Evolutionary conservation across 1,284 basidiomycete genomes (phyloP), one percentile per base, ranked within the genome.

Genomic region (Ustilago tritici): DNA sequence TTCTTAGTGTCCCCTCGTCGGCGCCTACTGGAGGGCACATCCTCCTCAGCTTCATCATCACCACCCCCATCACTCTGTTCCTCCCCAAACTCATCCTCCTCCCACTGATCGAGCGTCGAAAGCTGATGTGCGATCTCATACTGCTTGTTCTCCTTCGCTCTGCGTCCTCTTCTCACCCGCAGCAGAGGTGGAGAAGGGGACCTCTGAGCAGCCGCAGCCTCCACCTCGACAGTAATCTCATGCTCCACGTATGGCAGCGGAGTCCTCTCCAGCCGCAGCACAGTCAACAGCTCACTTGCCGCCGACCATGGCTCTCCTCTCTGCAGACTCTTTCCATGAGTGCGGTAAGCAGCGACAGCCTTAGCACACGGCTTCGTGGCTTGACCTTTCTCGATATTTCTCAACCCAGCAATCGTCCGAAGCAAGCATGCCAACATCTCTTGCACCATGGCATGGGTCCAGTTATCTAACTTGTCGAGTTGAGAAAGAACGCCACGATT

Each of bases 381-480:
- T 34, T 74, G 67, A 7, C 76, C 76, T 38, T 70, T 76, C n/a
- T 78, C 77, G 69, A 81, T 71, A 56, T 75, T 65, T 53, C n/a
- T 46, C 23, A 81, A 54, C 3, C 73, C 80, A 11, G 80, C 75
- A 32, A 78, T 54, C 56, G 77, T 73, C 54, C 71, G 70, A 55
- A 78, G 61, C 14, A 78, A 47, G 36, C 66, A 74, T 31, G 72
- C 75, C 23, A 82, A 66, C 63, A 82, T 74, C 17, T 70, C 74
- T 19, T 80, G 81, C 12, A 62, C 59, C 69, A 72, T 67, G 34
- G 57, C 19, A 56, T 81, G 74, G 4, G 78, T 72, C 81, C 81
- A 82, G 28, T 53, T 46, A n/a, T 82, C 81, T 32, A 82, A 79
- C 35, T 55, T 66, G 61, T 82, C 81, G 38, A 82, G 75, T 19